phyloP scores from a whole-genome alignment of 208 protist genomes.

The Crithidia bombi region DNA sequence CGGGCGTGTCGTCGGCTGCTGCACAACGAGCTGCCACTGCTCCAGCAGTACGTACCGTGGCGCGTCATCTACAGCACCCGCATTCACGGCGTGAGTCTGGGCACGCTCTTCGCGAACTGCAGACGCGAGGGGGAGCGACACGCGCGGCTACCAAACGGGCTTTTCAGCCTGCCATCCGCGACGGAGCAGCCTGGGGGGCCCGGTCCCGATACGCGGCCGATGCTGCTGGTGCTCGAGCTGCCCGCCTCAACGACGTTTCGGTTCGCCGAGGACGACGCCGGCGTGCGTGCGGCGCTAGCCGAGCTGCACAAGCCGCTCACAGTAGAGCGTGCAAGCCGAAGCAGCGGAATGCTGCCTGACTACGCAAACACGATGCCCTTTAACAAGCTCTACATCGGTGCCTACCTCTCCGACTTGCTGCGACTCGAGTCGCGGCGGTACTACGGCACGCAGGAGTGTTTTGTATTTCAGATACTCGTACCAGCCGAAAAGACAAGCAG shows the following conservation, averaged over 20 bases:
- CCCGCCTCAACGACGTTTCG: conserved; percentile 35
- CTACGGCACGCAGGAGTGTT: conserved; percentile 72
- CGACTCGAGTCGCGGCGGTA: conserved; percentile 50
- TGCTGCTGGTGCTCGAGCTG: conserved; percentile 75
- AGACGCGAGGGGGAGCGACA: conserved; percentile 41
- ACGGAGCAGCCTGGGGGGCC: background rate
- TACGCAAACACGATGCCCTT: background rate
- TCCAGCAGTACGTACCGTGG: conserved; percentile 72
- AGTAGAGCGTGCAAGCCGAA: background rate
- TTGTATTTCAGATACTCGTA: conserved; percentile 80
- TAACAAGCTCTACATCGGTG: conserved; percentile 61
- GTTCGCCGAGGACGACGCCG: conserved; percentile 43
- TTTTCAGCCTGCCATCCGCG: conserved; percentile 5
- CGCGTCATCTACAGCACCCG: conserved; percentile 77
- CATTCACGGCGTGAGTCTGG: conserved; percentile 65
- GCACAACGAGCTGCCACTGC: conserved; percentile 60
- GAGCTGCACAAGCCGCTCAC: conserved; percentile 1
- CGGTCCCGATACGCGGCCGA: conserved; percentile 26
- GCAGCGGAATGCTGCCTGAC: background rate
- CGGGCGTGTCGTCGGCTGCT: conserved; percentile 49
- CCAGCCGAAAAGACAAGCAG: conserved; percentile 1
- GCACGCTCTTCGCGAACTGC: conserved; percentile 58
- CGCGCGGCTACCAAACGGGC: background rate
- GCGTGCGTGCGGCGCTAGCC: conserved; percentile 36
- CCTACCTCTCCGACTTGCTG: conserved; percentile 62